Percentiles rank a stretch among this genome's conserved stretches.
phyloP scores from a whole-genome alignment of 1,284 basidiomycete species.

The Cronartium ribicola region DNA sequence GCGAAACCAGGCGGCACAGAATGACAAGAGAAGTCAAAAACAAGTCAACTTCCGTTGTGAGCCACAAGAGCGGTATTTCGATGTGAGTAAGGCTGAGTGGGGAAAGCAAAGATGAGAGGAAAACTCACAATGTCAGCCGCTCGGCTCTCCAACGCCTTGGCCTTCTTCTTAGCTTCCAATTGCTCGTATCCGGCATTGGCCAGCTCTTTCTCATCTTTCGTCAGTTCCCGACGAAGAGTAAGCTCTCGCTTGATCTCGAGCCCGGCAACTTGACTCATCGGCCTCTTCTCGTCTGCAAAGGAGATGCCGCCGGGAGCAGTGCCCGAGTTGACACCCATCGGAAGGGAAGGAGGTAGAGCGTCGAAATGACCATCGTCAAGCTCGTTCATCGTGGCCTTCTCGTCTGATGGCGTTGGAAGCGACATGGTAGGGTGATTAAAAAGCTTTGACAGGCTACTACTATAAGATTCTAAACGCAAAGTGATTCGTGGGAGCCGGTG shows the following conservation, averaged over 20 bases:
- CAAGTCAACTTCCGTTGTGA: too few species aligned
- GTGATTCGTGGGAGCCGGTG: too few species aligned
- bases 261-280: conserved; percentile 2
- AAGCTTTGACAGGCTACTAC: too few species aligned
- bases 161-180: conserved; percentile 55
- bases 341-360: not conserved
- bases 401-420: not conserved
- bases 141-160: conserved; percentile 31
- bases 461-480: too few species aligned
- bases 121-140: conserved; percentile 21
- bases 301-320: conserved; percentile 29
- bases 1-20: not conserved
- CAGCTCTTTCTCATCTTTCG: conserved; percentile 64
- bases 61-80: conserved; percentile 24
- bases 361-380: not conserved
- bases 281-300: conserved; percentile 33
- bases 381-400: not conserved
- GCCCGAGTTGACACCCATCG: not conserved
- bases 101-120: not conserved
- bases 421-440: not conserved
- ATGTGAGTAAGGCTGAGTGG: not conserved
- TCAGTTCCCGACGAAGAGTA: conserved; percentile 62
- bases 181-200: conserved; percentile 66
- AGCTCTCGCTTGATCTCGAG: conserved; percentile 44
- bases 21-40: not conserved